These are phyloP conservation scores for Tricholoma furcatifolium DNA, from an alignment of 768 basidiomycete species.

Conservation along the genomic window DNA sequence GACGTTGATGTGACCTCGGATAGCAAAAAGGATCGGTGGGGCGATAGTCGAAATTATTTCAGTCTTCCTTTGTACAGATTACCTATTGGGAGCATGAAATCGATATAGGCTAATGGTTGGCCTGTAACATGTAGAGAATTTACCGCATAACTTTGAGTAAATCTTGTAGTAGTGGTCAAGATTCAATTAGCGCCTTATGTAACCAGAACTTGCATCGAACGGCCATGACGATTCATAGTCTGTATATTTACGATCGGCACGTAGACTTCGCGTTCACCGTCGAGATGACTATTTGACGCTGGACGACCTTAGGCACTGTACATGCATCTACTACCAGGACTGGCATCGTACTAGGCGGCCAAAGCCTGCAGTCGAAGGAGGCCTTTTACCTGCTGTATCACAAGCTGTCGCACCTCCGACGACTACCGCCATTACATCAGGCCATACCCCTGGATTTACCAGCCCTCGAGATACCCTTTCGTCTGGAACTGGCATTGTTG, in stretches of 20 bases:
- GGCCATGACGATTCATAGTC: slow-evolving; percentile 83
- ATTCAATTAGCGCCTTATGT: slow-evolving; percentile 12
- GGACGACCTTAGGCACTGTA: slow-evolving; percentile 67
- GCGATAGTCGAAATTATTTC: slow-evolving; percentile 74
- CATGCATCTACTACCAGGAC: slow-evolving; percentile 93
- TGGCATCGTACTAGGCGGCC: slow-evolving; percentile 83
- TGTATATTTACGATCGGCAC: slow-evolving; percentile 92
- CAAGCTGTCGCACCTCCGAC: slow-evolving; percentile 51
- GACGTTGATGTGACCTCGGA: slow-evolving; percentile 66
- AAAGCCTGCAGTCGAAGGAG: slow-evolving; percentile 69
- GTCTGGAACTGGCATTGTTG: slow-evolving; percentile 63
- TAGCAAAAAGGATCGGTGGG: slow-evolving; percentile 66
- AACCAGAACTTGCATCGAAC: neutral
- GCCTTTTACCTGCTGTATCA: slow-evolving; percentile 78
- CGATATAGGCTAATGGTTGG: too few species aligned
- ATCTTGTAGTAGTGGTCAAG: neutral
- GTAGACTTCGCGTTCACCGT: slow-evolving; percentile 18
- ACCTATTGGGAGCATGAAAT: slow-evolving; percentile 45
- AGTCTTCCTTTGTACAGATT: slow-evolving; percentile 72
- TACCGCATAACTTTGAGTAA: too few species aligned
- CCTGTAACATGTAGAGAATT: too few species aligned
- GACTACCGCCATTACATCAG: slow-evolving; percentile 29
- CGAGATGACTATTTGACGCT: slow-evolving; percentile 11
- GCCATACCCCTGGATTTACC: slow-evolving; percentile 38
- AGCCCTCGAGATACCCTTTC: slow-evolving; percentile 69